Evolutionary conservation across 345 rosid species (phyloP).

Genomic region (Citrus cavaleriei): DNA sequence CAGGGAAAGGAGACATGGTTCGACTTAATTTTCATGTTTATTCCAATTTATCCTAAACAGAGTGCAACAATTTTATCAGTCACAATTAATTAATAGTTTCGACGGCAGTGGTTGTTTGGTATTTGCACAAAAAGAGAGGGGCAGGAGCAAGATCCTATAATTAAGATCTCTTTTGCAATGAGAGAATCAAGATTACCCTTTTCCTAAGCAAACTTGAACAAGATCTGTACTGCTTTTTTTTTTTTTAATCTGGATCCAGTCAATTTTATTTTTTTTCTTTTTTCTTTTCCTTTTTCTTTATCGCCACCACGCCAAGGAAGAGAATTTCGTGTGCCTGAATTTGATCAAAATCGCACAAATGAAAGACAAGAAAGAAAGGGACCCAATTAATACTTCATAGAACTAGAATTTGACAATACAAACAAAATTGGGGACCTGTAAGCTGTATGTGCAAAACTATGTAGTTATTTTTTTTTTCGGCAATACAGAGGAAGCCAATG

Average conservation of each 20-base stretch:
- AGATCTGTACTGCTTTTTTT: neutral
- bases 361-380: too few species aligned
- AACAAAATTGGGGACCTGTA: too few species aligned
- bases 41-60: neutral
- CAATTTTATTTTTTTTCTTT: neutral
- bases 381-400: too few species aligned
- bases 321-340: too few species aligned
- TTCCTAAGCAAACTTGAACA: constrained; percentile 4
- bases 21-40: neutral
- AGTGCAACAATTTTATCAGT: neutral
- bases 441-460: too few species aligned
- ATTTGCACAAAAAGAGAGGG: neutral
- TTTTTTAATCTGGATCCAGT: neutral
- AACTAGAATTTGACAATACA: too few species aligned
- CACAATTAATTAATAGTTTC: neutral
- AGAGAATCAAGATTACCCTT: constrained; percentile 1
- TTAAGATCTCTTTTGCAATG: neutral
- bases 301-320: neutral
- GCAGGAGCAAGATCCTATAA: neutral
- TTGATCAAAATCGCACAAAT: too few species aligned
- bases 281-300: neutral
- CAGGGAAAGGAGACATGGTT: neutral
- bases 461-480: too few species aligned
- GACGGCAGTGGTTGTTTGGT: neutral
- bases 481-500: too few species aligned